Percentiles rank a stretch among this genome's conserved stretches.
phyloP scores from a whole-genome alignment of 2,329 filamentous ascomycete species.

The Ophiostoma sp. region DNA sequence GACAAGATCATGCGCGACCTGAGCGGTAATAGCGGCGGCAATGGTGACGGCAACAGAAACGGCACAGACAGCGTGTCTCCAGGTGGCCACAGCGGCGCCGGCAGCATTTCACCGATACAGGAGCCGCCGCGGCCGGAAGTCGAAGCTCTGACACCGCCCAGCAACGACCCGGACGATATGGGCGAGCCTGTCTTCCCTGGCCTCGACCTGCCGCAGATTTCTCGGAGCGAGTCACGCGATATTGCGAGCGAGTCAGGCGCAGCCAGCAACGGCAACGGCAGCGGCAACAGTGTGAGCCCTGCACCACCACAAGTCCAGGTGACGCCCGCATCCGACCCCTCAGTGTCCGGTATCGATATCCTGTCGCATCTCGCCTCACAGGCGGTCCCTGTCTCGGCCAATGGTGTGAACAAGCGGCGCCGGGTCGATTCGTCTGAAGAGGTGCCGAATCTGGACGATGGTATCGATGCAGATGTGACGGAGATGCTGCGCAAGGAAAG shows the following conservation, averaged over 20 bases:
- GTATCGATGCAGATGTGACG: constrained; percentile 57
- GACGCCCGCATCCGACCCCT: constrained; percentile 24
- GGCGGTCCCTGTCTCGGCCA: constrained; percentile 50
- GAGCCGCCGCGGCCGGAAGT: constrained; percentile 76
- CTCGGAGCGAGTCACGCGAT: neutral
- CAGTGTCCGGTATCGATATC: constrained; percentile 43
- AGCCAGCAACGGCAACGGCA: neutral
- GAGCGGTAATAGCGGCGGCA: constrained; percentile 51
- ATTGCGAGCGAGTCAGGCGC: neutral
- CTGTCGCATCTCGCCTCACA: constrained; percentile 45
- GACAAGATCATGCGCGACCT: constrained; percentile 86
- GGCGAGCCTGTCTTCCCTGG: neutral
- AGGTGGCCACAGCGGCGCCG: constrained; percentile 42
- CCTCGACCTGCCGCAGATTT: neutral
- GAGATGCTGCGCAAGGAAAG: constrained; percentile 49
- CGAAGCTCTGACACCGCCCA: constrained; percentile 53
- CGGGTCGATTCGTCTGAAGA: constrained; percentile 54
- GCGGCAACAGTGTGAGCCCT: constrained; percentile 27
- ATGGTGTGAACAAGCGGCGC: constrained; percentile 58
- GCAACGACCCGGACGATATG: constrained; percentile 11
- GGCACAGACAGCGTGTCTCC: constrained; percentile 45
- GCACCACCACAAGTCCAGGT: neutral
- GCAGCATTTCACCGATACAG: constrained; percentile 49
- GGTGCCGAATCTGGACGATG: constrained; percentile 57
- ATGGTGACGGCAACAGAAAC: constrained; percentile 42